Conservation (phyloP, 2,329 filamentous ascomycete species). For the Pyrenochaeta sp. region DNA sequence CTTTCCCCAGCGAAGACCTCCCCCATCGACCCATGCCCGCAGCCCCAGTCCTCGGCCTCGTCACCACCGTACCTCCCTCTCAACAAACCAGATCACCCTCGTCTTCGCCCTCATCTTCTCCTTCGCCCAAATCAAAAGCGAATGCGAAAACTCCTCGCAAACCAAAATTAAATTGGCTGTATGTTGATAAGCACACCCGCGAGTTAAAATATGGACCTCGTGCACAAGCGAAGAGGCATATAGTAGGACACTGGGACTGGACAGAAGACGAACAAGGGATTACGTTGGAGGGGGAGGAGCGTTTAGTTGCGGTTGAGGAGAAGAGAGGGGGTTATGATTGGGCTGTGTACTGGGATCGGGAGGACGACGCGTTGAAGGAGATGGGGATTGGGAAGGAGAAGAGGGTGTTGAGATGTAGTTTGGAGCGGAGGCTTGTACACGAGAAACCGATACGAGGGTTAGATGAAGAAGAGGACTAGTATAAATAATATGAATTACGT, state of each 20-base stretch:
- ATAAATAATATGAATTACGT: neutral
- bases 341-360: slow-evolving; percentile 61
- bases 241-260: slow-evolving; percentile 85
- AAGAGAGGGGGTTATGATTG: slow-evolving; percentile 57
- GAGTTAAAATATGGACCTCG: slow-evolving; percentile 72
- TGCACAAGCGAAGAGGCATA: slow-evolving; percentile 74
- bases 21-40: slow-evolving; percentile 44
- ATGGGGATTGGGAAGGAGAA: slow-evolving; percentile 49
- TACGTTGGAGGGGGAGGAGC: slow-evolving; percentile 63
- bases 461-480: slow-evolving; percentile 15
- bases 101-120: slow-evolving; percentile 50
- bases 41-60: slow-evolving; percentile 56
- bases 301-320: slow-evolving; percentile 66
- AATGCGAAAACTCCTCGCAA: slow-evolving; percentile 11
- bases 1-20: slow-evolving; percentile 56
- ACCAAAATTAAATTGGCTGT: slow-evolving; percentile 74
- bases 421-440: slow-evolving; percentile 52
- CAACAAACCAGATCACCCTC: slow-evolving; percentile 12
- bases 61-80: slow-evolving; percentile 55
- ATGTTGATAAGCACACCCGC: slow-evolving; percentile 66
- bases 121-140: slow-evolving; percentile 13
- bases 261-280: slow-evolving; percentile 66
- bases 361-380: slow-evolving; percentile 56
- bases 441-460: slow-evolving; percentile 21
- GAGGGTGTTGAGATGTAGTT: slow-evolving; percentile 55